phyloP scores from a whole-genome alignment of 202 grass and related monocot genomes.

The Panicum hallii region DNA sequence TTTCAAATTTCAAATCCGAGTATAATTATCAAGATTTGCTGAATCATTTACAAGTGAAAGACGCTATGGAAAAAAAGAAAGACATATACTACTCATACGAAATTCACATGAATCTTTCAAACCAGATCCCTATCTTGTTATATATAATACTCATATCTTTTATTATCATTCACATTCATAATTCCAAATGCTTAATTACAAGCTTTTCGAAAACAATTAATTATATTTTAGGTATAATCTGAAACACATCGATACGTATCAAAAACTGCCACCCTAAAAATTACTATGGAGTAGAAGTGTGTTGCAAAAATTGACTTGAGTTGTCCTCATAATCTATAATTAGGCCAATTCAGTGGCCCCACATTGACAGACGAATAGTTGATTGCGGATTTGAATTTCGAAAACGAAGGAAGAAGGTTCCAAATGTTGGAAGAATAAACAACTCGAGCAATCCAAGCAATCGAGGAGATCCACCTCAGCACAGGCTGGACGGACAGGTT shows the following conservation, averaged over 20 bases:
- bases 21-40: not conserved
- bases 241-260: not conserved
- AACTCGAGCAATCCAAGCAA: not conserved
- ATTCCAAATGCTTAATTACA: no score
- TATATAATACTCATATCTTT: no score
- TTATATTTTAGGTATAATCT: no score
- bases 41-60: not conserved
- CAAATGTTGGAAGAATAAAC: constrained; percentile 17
- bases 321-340: not conserved
- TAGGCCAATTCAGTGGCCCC: not conserved
- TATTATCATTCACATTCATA: no score
- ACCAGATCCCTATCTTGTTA: no score
- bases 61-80: no score
- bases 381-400: constrained; percentile 1
- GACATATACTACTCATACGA: no score
- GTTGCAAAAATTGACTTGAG: no score
- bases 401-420: not conserved
- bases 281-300: not conserved
- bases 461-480: constrained; percentile 41
- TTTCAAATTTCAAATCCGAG: not conserved
- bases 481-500: constrained; percentile 42
- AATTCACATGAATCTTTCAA: no score
- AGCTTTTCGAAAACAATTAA: no score
- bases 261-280: not conserved
- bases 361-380: not conserved